These are phyloP conservation scores for Cytospora paraplurivora DNA, from an alignment of 2,329 filamentous ascomycete species.

Conservation along the genomic window DNA sequence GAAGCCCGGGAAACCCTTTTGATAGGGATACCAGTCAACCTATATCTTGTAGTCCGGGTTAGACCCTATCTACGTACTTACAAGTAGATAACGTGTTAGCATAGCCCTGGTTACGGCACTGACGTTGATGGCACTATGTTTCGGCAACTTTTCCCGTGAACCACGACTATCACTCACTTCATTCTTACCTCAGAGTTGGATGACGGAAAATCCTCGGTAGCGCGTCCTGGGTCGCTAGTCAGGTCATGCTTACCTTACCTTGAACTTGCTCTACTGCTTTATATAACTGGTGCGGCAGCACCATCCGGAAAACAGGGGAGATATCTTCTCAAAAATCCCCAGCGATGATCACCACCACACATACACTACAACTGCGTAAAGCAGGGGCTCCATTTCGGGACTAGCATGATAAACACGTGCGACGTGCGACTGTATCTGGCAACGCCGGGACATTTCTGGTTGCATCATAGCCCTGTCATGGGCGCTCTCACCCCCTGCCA, in stretches of 20 bases:
- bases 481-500: conserved; percentile 14
- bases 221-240: background rate
- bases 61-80: background rate
- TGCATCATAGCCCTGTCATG: conserved; percentile 24
- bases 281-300: background rate
- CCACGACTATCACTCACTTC: background rate
- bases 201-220: background rate
- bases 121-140: background rate
- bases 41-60: background rate
- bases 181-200: background rate
- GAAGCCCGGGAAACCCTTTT: background rate
- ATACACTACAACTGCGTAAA: background rate
- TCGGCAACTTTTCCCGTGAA: background rate
- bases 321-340: background rate
- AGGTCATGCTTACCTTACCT: background rate
- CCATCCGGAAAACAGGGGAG: background rate
- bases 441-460: conserved; percentile 11
- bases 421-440: background rate
- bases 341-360: background rate
- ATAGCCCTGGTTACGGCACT: background rate
- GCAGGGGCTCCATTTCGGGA: background rate
- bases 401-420: background rate
- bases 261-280: background rate
- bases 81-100: background rate
- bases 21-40: background rate